Base-by-base conservation (phyloP, 1,284 basidiomycete genomes). In the Cryptococcus hybrid region DNA sequence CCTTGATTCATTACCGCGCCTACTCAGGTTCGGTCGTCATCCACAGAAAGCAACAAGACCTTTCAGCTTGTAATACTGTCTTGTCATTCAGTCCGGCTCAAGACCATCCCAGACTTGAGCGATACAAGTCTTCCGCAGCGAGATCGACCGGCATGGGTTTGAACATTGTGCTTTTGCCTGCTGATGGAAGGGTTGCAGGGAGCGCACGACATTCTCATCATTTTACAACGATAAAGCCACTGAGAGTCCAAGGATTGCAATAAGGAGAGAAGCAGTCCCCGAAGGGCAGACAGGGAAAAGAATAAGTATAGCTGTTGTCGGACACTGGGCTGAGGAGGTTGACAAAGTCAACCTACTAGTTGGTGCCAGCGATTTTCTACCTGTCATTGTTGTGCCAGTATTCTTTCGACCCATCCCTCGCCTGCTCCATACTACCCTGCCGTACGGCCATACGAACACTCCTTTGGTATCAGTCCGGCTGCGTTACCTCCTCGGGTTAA, bases 61-160 rank as follows among this genome's bases (percentile, higher is more conserved):
- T 30, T 30, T 30, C 30, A 30, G 30, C 30, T 3, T 30, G 30
- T 30, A 4, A 30, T 30, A 30, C 30, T 30, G 30, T 30, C 30
- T 30, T 30, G 30, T 30, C 18, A 18, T 18, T 50, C 6, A 37
- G 52, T 5, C 56, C 55, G 9, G 34, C 50, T 11, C 57, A 48
- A 1, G 36, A 52, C 4, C 56, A 64, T 36, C 67, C 65, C 9
- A 55, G 49, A 18, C 36, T 69, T 12, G 48, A 61, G 36, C 60
- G 67, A 30, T 67, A 69, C 55, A 65, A 30, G 30, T 64, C 62
- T 18, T 65, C 65, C 7, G 65, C 67, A 3, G 65, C 65, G 2
- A 24, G 64, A 11, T 56, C 50, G 13, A 58, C 58, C 2, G 67
- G 64, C 30, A 49, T 69, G 3, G 67, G 67, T 7, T 49, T 69